These are phyloP conservation scores for Raphanus sativus DNA, from an alignment of 345 rosid genomes.

Conservation along the genomic window DNA sequence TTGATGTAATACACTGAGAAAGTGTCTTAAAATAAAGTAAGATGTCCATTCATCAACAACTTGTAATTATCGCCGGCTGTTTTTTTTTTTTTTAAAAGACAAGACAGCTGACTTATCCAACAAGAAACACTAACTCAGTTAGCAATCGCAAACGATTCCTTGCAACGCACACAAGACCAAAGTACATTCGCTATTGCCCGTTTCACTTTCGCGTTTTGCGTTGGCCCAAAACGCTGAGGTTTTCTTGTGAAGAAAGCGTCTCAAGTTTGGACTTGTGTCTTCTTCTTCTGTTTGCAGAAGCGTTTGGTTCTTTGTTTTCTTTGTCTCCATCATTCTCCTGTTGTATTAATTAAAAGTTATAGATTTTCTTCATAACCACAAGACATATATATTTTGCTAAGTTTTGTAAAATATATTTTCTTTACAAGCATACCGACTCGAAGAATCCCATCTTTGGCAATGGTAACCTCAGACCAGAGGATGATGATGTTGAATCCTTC, in stretches of 20 bases:
- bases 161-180: neutral
- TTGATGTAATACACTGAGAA: no score
- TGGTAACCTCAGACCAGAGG: constrained; percentile 32
- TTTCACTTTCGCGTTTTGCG: constrained; percentile 21
- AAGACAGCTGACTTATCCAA: neutral
- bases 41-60: neutral
- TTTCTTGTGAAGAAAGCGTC: constrained; percentile 4
- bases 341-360: neutral
- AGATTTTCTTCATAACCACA: neutral
- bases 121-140: constrained; percentile 1
- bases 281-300: constrained; percentile 8
- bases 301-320: constrained; percentile 24
- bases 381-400: neutral
- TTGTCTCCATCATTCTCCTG: constrained; percentile 27
- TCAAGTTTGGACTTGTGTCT: constrained; percentile 21
- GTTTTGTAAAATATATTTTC: neutral
- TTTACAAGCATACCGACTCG: constrained; percentile 28
- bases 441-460: constrained; percentile 5
- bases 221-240: constrained; percentile 26
- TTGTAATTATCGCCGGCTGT: neutral
- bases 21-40: no score
- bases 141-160: neutral
- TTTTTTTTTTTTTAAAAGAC: neutral
- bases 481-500: constrained; percentile 14
- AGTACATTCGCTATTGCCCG: neutral